These are phyloP conservation scores for Ceratobasidium sp. DNA, from an alignment of 1,284 basidiomycete genomes.

Conservation along the genomic window DNA sequence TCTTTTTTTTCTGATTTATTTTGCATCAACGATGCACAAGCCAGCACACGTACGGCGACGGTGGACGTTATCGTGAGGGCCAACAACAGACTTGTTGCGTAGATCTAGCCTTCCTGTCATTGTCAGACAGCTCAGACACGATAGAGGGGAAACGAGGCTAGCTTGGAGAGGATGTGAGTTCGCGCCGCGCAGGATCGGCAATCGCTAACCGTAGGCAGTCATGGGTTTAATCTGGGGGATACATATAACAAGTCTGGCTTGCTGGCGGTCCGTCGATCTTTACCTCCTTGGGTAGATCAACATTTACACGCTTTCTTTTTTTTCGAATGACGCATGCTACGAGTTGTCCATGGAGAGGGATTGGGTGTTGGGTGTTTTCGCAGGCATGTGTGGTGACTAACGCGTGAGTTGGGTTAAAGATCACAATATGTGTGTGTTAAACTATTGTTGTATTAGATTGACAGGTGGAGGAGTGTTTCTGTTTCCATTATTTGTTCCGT, in stretches of 20 bases:
- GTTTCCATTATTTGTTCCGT: slow-evolving; percentile 69
- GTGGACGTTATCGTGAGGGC: background rate
- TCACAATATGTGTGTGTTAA: background rate
- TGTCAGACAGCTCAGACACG: background rate
- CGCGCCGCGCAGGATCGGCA: slow-evolving; percentile 14
- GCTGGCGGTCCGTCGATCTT: background rate
- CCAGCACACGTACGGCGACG: background rate
- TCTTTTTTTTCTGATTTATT: background rate
- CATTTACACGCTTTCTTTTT: background rate
- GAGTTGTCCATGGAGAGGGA: background rate
- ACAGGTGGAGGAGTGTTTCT: slow-evolving; percentile 13
- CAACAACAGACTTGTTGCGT: background rate
- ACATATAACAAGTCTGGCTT: background rate
- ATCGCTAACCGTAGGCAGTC: background rate
- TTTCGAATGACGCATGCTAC: background rate
- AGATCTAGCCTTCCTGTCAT: background rate
- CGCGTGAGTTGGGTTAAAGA: slow-evolving; percentile 11
- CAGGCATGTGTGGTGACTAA: slow-evolving; percentile 16
- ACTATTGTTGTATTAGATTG: background rate
- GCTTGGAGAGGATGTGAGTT: slow-evolving; percentile 6
- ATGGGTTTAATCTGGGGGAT: background rate
- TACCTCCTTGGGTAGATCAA: background rate
- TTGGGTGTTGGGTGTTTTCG: slow-evolving; percentile 19
- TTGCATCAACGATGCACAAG: background rate
- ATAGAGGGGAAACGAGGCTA: slow-evolving; percentile 7